Evolutionary conservation across 2,329 filamentous ascomycete species (phyloP).

Genomic region (Talaromyces funiculosus): DNA sequence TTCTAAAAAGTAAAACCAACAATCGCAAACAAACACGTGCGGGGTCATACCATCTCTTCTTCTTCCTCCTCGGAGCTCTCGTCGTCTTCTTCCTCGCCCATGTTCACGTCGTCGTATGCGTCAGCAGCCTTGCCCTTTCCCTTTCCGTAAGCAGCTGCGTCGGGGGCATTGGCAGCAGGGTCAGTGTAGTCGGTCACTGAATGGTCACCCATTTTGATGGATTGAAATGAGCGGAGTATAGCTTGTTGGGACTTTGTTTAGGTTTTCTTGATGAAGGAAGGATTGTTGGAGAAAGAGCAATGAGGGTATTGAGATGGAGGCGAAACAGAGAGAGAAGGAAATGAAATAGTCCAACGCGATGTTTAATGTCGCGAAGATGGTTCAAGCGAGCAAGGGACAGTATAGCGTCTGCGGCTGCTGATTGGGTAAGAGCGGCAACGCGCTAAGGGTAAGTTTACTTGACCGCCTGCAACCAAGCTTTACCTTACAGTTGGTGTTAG

Average conservation of each 20-base stretch:
- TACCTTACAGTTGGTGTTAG: background rate
- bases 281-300: background rate
- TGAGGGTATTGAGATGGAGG: background rate
- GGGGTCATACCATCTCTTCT: conserved; percentile 31
- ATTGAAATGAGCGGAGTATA: background rate
- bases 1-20: background rate
- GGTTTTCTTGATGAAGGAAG: background rate
- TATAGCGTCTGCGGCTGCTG: background rate
- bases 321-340: background rate
- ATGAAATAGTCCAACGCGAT: background rate
- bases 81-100: conserved; percentile 50
- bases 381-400: conserved; percentile 9
- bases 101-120: conserved; percentile 15
- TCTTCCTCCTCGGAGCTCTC: conserved; percentile 57
- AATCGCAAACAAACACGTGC: background rate
- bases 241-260: background rate
- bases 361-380: background rate
- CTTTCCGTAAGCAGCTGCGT: conserved; percentile 55
- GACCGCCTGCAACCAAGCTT: background rate
- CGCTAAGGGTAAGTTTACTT: background rate
- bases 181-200: conserved; percentile 23
- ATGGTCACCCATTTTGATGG: conserved; percentile 32
- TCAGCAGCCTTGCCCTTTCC: conserved; percentile 79
- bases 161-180: conserved; percentile 36
- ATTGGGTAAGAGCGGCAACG: background rate